Percentiles rank a stretch among this genome's conserved stretches.
phyloP scores from a whole-genome alignment of 2,329 filamentous ascomycete genomes.

The Cordyceps cicadae region DNA sequence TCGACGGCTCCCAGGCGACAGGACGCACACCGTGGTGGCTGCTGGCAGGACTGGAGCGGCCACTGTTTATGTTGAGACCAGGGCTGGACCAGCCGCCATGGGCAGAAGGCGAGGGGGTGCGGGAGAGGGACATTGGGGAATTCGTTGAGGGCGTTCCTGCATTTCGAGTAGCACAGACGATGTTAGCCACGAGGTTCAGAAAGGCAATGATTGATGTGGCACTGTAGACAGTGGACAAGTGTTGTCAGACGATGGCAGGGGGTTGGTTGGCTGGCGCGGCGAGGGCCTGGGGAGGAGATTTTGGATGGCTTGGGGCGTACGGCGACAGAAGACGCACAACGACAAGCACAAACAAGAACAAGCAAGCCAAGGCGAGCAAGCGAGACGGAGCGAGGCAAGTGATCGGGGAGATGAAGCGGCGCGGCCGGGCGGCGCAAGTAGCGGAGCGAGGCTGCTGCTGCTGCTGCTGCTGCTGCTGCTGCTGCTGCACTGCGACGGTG shows the following conservation, averaged over 20 bases:
- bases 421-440: not conserved
- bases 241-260: not conserved
- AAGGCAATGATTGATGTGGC: not conserved
- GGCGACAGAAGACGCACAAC: not conserved
- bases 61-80: conserved; percentile 65
- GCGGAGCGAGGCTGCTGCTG: not conserved
- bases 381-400: not conserved
- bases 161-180: conserved; percentile 15
- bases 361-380: not conserved
- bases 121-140: conserved; percentile 69
- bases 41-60: conserved; percentile 57
- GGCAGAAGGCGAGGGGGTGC: conserved; percentile 76
- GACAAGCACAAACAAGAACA: not conserved
- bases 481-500: not conserved
- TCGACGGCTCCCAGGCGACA: conserved; percentile 76
- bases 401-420: not conserved
- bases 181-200: conserved; percentile 18
- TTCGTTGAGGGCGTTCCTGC: conserved; percentile 46
- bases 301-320: not conserved
- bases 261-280: not conserved
- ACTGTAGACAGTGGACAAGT: not conserved
- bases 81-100: conserved; percentile 86
- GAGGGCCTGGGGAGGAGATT: not conserved
- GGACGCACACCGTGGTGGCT: conserved; percentile 45
- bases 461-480: not conserved